phyloP scores from a whole-genome alignment of 345 rosid species.

The Salix viminalis region DNA sequence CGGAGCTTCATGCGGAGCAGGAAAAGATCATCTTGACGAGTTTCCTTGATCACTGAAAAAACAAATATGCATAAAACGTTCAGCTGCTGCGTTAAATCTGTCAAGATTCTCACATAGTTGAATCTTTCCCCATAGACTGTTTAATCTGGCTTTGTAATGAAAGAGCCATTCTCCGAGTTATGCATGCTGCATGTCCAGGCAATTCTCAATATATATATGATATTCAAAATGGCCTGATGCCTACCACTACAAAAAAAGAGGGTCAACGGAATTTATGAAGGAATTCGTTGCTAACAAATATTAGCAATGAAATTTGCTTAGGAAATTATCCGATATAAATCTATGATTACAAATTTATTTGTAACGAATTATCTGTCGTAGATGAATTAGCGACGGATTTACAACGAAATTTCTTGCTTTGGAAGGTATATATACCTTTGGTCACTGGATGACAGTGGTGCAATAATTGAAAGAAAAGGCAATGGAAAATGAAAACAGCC shows the following conservation, averaged over 20 bases:
- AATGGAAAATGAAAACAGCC: not conserved
- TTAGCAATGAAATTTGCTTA: no score
- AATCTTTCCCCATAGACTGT: not conserved
- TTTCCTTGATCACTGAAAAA: slow-evolving; percentile 24
- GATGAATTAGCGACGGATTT: no score
- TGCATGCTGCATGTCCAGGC: not conserved
- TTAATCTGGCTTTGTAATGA: not conserved
- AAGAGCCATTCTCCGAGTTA: not conserved
- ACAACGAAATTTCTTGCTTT: no score
- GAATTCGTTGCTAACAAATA: no score
- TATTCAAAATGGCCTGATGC: not conserved
- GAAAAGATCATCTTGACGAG: slow-evolving; percentile 48
- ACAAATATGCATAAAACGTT: not conserved
- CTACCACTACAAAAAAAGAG: not conserved
- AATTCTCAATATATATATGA: not conserved
- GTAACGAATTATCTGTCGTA: no score
- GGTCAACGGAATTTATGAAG: no score
- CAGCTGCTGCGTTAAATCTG: not conserved
- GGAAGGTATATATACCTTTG: no score
- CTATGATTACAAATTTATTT: no score
- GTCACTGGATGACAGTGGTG: not conserved
- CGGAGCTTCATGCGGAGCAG: slow-evolving; percentile 44
- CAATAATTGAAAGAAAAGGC: not conserved
- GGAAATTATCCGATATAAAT: no score
- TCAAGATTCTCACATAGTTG: not conserved